Percentiles rank a stretch among this genome's conserved stretches.
Evolutionary conservation across 1,284 basidiomycete genomes (phyloP).

Genomic region (Tilletia setariae): DNA sequence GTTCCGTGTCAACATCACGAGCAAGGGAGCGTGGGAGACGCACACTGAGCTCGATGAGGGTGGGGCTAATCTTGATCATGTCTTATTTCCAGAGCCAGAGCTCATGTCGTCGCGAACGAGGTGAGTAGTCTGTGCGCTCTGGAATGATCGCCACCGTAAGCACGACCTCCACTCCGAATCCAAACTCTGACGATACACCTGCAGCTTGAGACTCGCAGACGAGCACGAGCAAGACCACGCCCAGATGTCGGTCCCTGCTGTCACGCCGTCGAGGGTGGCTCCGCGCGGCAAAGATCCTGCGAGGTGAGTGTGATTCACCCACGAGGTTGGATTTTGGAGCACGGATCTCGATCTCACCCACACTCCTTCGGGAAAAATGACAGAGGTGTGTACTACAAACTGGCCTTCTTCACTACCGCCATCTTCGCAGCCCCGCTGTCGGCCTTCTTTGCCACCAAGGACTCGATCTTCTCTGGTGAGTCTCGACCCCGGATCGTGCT

Average conservation of each 20-base stretch:
- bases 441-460: conserved; percentile 46
- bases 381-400: conserved; percentile 47
- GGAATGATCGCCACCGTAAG: no score
- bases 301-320: conserved; percentile 13
- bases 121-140: no score
- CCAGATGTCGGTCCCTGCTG: conserved; percentile 12
- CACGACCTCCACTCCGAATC: no score
- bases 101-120: no score
- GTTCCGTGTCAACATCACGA: no score
- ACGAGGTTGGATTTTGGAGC: no score
- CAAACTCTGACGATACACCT: no score
- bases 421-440: conserved; percentile 47
- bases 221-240: not conserved
- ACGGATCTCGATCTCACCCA: not conserved
- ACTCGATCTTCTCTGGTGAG: conserved; percentile 39
- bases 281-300: conserved; percentile 39
- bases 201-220: no score
- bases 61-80: no score
- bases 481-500: not conserved
- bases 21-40: no score
- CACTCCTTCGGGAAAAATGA: not conserved
- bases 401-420: conserved; percentile 44
- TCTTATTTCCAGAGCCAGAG: no score
- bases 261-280: conserved; percentile 36
- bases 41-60: no score